Base-by-base conservation (phyloP, 1,284 basidiomycete species). In the Fomitopsis betulina region DNA sequence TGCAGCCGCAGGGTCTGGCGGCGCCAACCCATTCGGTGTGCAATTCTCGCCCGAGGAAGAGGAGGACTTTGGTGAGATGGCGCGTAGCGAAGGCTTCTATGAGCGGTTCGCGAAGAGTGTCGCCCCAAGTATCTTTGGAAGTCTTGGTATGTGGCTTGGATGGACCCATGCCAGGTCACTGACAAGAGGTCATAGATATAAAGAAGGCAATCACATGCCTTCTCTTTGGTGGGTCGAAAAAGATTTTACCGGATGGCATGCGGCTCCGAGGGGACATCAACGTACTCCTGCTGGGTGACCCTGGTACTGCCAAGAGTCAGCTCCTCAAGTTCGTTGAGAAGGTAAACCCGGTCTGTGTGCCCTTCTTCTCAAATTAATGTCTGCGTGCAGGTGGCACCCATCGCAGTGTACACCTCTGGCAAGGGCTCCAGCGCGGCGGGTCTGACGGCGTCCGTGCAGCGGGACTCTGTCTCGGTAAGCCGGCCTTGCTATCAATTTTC, bases 311-410 rank as follows among this genome's bases (percentile, higher is more conserved):
- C 55, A 99, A 99, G 74, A 94, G 91, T 76, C 96, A 99, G 69
- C 76, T 99, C 63, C 85, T 99, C 62, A 99, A 99, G 72, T 99
- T 99, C 66, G 97, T 98, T 9, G 97, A 99, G 72, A 99, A 99
- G 81, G 94, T 91, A 53, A 12, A 10, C 13, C 35, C 9, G 9
- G 8, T 12, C 35, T 30, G 23, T 27, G 13, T 30, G 13, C 23
- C 10, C 43, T 4, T 27, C 45, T 30, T 6, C 25, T 17, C 25
- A 47, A 7, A n/a, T n/a, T 6, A 13, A 37, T 21, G 23, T 21
- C 19, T 30, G 43, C 30, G 23, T 8, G 19, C 30, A 93, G 90
- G 94, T 96, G 53, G 94, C 96, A 1, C 96, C 97, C 0, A 96
- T 99, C 62, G 92, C 96, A 0, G 97, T 99, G 1, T 99, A 99